A percentile compares a stretch with the other conserved stretches of the same genome.
These are phyloP conservation scores for Mycena capillaripes DNA, from an alignment of 768 basidiomycete species.

Conservation along the genomic window DNA sequence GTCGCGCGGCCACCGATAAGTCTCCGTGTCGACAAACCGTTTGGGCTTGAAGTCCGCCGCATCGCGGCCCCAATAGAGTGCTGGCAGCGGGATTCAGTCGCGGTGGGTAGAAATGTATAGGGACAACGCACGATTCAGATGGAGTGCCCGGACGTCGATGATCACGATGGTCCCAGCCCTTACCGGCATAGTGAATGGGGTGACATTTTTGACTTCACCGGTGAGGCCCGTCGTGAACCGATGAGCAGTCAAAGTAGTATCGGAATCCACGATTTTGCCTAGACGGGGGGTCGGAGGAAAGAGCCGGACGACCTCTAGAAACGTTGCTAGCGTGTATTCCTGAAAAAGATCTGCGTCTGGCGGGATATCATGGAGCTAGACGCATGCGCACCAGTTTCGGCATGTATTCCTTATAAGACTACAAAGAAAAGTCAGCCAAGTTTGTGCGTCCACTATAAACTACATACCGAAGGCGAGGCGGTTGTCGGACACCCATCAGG, in stretches of 20 bases:
- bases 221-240: slow-evolving; percentile 49
- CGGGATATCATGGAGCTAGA: too few species aligned
- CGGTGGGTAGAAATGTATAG: slow-evolving; percentile 39
- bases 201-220: too few species aligned
- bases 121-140: slow-evolving; percentile 58
- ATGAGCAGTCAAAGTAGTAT: slow-evolving; percentile 51
- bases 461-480: slow-evolving; percentile 45
- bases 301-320: slow-evolving; percentile 63
- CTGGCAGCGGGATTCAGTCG: slow-evolving; percentile 55
- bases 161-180: slow-evolving; percentile 54
- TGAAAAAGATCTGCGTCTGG: slow-evolving; percentile 29
- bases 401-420: slow-evolving; percentile 58
- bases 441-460: not conserved
- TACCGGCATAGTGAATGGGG: slow-evolving; percentile 45
- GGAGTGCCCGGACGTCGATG: slow-evolving; percentile 58
- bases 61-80: too few species aligned
- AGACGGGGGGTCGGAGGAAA: slow-evolving; percentile 55
- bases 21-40: too few species aligned
- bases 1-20: too few species aligned
- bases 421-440: not conserved
- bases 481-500: slow-evolving; percentile 49
- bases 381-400: slow-evolving; percentile 48
- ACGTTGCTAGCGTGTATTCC: slow-evolving; percentile 58
- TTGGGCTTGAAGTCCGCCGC: too few species aligned
- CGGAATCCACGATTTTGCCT: slow-evolving; percentile 47